Conservation (phyloP, 176 grass and related monocot genomes). For the Carex pumila region DNA sequence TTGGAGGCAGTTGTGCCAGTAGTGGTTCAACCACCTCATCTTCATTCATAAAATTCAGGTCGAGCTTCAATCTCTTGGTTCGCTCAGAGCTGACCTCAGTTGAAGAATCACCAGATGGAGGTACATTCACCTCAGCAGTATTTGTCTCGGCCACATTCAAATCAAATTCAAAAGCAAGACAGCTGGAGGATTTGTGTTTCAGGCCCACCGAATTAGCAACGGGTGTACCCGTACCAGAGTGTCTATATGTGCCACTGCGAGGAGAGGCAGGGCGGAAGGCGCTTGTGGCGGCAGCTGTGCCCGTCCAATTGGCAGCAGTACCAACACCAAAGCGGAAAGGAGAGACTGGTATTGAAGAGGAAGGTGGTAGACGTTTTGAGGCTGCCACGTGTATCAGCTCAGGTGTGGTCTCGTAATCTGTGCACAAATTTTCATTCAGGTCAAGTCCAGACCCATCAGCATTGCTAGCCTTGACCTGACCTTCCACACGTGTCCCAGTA, state of each 20-base stretch:
- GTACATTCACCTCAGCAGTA: conserved; percentile 5
- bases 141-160: conserved; percentile 24
- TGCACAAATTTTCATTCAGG: conserved; percentile 29
- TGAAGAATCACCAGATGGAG: conserved; percentile 23
- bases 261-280: conserved; percentile 33
- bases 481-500: conserved; percentile 3
- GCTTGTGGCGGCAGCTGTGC: conserved; percentile 33
- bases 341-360: conserved; percentile 10
- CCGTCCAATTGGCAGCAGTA: conserved; percentile 26
- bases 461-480: not conserved
- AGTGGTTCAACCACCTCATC: conserved; percentile 9
- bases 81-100: conserved; percentile 18
- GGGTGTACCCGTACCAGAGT: not conserved
- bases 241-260: not conserved
- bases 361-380: conserved; percentile 24
- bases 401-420: conserved; percentile 2
- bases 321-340: conserved; percentile 30
- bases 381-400: conserved; percentile 23
- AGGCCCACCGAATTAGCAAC: conserved; percentile 4
- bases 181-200: conserved; percentile 18
- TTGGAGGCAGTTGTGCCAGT: not conserved
- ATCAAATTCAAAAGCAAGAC: conserved; percentile 29
- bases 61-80: conserved; percentile 22
- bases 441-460: conserved; percentile 24
- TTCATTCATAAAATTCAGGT: conserved; percentile 19